phyloP scores from a whole-genome alignment of 176 grass and related monocot genomes.

The Aechmea fasciata region DNA sequence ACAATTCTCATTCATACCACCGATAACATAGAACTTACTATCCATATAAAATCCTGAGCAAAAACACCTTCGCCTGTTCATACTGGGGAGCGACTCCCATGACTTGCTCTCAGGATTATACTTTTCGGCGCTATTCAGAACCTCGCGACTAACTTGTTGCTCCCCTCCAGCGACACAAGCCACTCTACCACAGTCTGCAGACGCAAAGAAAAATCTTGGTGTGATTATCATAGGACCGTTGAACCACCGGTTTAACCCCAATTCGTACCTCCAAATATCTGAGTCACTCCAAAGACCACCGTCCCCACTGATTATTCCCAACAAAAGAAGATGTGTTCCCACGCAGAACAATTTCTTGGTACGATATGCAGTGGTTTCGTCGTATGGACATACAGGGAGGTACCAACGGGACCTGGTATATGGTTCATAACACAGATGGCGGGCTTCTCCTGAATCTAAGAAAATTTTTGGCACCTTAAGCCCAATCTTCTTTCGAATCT shows the following conservation, averaged over 20 bases:
- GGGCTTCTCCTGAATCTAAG: not conserved
- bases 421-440: not conserved
- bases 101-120: constrained; percentile 4
- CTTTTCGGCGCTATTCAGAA: not conserved
- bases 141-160: not conserved
- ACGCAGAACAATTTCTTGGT: not conserved
- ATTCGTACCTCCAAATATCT: constrained; percentile 1
- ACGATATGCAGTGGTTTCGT: not conserved
- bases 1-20: not conserved
- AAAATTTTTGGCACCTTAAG: not conserved
- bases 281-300: not conserved
- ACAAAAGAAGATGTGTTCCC: not conserved
- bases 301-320: not conserved
- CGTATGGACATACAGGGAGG: not conserved
- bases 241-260: not conserved
- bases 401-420: not conserved
- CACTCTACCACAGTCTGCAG: not conserved
- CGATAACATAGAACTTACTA: constrained; percentile 3
- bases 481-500: not conserved
- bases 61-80: not conserved
- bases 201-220: not conserved
- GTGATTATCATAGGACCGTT: not conserved
- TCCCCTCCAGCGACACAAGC: not conserved
- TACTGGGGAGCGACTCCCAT: not conserved
- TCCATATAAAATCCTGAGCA: constrained; percentile 6